Base-by-base conservation (phyloP, 139 green algal species). In the Tetradesmus lagerheimii region DNA sequence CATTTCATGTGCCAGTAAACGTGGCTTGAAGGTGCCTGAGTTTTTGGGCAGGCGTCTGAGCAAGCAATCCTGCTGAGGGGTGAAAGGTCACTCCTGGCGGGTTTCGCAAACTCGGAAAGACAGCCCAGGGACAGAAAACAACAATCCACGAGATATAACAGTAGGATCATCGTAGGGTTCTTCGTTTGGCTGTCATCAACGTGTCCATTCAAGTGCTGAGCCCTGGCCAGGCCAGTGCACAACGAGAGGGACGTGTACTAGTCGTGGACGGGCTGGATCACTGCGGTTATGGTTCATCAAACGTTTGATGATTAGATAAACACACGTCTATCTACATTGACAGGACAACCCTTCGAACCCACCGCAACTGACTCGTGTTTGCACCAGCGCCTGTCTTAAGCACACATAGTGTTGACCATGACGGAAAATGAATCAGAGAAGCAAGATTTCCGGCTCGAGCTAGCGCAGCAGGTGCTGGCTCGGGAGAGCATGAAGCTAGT, bases 391-490 rank as follows among this genome's bases (percentile, higher is more conserved):
- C 4, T 71, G 23, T n/a, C 23, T 23, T 71, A 6, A n/a, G 57
- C 57, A 71, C 57, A 31, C 14, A 6, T 71, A n/a, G 8, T 8
- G 25, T 18, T 8, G 16, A 89, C 29, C 37, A 91, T 88, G 80
- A 43, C 80, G 62, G 78, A 88, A 31, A 31, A 71, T 1, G 80
- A 88, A 74, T 23, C 50, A 39, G 91, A 93, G 81, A 84, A 92
- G 50, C 92, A 94, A 84, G 94, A 96, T 80, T 92, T 92, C 31
- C 93, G 94, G 86, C 43, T 96, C 15, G 89, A 89, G 38, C 89
- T 96, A 4, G 94, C 94, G 0, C 92, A 96, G 29, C 93, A 96
- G 92, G 94, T 95, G 53, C 62, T 38, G 15, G 62, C 11, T 37
- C 9, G 71, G 71, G 12, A 15, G 29, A 38, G 71, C 71, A 41